These are phyloP conservation scores for Wallemia ichthyophaga DNA, from an alignment of 1,284 basidiomycete genomes.

Conservation along the genomic window DNA sequence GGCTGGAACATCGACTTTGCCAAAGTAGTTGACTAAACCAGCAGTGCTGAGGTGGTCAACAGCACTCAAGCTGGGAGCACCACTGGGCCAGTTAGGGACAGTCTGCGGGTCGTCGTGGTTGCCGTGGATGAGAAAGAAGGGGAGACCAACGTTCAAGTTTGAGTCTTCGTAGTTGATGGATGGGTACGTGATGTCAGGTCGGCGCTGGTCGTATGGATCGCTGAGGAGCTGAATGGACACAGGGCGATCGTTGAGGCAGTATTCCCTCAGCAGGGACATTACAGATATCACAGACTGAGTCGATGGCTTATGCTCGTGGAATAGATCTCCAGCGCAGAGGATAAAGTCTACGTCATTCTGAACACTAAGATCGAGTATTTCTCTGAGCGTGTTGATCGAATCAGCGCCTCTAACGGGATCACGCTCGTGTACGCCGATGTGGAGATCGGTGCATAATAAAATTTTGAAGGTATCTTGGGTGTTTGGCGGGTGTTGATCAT, in stretches of 20 bases:
- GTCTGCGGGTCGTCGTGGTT: constrained; percentile 93
- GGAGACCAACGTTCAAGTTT: constrained; percentile 77
- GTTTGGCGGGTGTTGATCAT: constrained; percentile 2
- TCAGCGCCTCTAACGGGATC: constrained; percentile 86
- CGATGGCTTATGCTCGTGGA: constrained; percentile 90
- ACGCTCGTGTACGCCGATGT: constrained; percentile 79
- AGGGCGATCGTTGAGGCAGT: constrained; percentile 60
- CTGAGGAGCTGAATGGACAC: constrained; percentile 68
- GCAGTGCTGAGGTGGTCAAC: constrained; percentile 80
- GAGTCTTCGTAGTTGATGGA: constrained; percentile 92
- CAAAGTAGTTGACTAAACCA: constrained; percentile 91
- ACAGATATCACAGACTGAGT: constrained; percentile 63
- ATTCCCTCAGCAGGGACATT: constrained; percentile 66
- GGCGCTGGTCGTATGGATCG: constrained; percentile 65
- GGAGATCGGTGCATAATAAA: constrained; percentile 73
- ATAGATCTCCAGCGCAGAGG: constrained; percentile 76
- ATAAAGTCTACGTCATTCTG: constrained; percentile 80
- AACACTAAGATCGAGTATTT: constrained; percentile 67
- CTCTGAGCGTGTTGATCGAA: constrained; percentile 76
- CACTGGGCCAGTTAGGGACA: constrained; percentile 13
- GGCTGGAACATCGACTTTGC: constrained; percentile 31
- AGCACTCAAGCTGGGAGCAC: constrained; percentile 75
- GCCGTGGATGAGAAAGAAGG: constrained; percentile 94
- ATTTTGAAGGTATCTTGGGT: constrained; percentile 21
- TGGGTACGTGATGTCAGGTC: constrained; percentile 57